phyloP scores from a whole-genome alignment of 2,329 filamentous ascomycete species.

The Bretziella fagacearum region DNA sequence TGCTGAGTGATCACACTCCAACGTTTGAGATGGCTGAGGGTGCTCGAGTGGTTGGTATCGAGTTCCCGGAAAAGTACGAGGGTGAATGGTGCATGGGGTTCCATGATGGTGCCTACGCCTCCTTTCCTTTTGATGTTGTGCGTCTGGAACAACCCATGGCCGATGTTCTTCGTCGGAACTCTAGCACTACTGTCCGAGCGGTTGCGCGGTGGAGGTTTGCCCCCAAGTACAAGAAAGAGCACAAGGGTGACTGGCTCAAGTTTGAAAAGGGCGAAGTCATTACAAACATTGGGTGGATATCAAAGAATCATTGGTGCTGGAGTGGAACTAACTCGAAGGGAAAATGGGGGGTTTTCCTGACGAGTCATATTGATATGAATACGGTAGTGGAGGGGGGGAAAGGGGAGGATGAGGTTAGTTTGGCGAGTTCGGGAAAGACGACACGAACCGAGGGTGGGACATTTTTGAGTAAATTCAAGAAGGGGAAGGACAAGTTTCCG shows the following conservation, averaged over 20 bases:
- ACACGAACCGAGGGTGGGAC: not conserved
- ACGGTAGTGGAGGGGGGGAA: constrained; percentile 25
- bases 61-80: constrained; percentile 33
- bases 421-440: constrained; percentile 5
- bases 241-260: constrained; percentile 32
- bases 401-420: not conserved
- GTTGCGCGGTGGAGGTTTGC: constrained; percentile 37
- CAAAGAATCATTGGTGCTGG: constrained; percentile 39
- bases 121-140: constrained; percentile 32
- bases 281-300: constrained; percentile 41
- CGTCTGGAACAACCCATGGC: constrained; percentile 29
- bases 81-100: constrained; percentile 42
- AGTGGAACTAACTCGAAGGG: constrained; percentile 35
- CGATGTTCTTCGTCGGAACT: constrained; percentile 28
- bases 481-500: constrained; percentile 6
- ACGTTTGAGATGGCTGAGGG: constrained; percentile 32
- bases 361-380: constrained; percentile 30
- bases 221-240: constrained; percentile 21
- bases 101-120: constrained; percentile 36
- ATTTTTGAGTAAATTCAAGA: constrained; percentile 12
- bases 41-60: constrained; percentile 32
- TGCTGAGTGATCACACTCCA: constrained; percentile 28
- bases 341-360: constrained; percentile 36
- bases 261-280: constrained; percentile 52
- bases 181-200: constrained; percentile 31